Evolutionary conservation across 1,139 yeast species (phyloP).

Genomic region (Geotrichum klebahnii): DNA sequence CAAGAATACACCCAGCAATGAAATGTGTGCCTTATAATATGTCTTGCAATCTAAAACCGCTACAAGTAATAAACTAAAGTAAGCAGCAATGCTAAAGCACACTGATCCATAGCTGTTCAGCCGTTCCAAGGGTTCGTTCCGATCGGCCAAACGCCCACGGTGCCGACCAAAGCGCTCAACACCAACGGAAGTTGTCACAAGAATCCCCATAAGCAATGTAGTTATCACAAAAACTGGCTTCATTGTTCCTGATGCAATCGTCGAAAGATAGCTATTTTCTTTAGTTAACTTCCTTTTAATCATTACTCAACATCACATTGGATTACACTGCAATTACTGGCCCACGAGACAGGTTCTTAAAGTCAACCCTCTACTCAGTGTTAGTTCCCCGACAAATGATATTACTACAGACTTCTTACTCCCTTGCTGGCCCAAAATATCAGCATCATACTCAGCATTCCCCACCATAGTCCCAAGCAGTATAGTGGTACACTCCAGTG

Average conservation of each 20-base stretch:
- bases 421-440: conserved; percentile 21
- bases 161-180: conserved; percentile 19
- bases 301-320: neutral
- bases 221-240: conserved; percentile 22
- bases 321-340: conserved; percentile 18
- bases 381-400: neutral
- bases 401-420: conserved; percentile 1
- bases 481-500: conserved; percentile 22
- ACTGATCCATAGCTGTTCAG: conserved; percentile 19
- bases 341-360: conserved; percentile 6
- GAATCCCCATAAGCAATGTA: conserved; percentile 15
- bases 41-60: conserved; percentile 20
- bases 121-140: conserved; percentile 11
- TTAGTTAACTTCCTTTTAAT: neutral
- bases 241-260: conserved; percentile 21
- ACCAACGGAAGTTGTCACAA: conserved; percentile 14
- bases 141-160: conserved; percentile 15
- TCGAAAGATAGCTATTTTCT: conserved; percentile 19
- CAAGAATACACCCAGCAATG: conserved; percentile 18
- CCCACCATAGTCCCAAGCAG: conserved; percentile 22
- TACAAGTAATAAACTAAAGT: conserved; percentile 18
- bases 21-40: conserved; percentile 17
- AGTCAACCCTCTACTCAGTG: conserved; percentile 9
- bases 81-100: conserved; percentile 14
- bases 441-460: conserved; percentile 22